Base-by-base conservation (phyloP, 1,139 yeast species). In the Suhomyces bribrorum region DNA sequence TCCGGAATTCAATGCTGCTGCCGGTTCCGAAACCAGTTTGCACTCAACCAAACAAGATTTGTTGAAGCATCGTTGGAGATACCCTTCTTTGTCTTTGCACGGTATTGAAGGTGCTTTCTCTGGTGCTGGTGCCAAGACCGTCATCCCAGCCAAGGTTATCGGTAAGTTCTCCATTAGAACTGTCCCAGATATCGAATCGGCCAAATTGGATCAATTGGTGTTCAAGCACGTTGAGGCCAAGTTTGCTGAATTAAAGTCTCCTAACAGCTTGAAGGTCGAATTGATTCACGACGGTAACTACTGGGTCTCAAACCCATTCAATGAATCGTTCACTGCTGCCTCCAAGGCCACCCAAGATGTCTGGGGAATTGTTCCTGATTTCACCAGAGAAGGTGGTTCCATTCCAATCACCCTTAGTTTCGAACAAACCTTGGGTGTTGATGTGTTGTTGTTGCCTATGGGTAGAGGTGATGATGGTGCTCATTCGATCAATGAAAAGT, bases 381-480 rank as follows among this genome's bases (percentile, higher is more conserved):
- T 87, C 61, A 94, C 98, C 40, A 84, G 98, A 72, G 98, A 92
- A 70, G 97, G 98, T 58, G 98, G 98, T 23, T 89, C 97, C 4
- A 92, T 92, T 57, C 98, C 98, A 52, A 89, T 92, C 60, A 90
- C 98, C 28, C 70, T 92, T 53, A 83, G 95, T 34, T 92, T 92
- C 68, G 96, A 92, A 71, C 75, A 88, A 56, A 81, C 83, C 59
- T 77, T 92, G 57, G 83, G 86, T 54, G 86, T 95, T 28, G 83
- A 83, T 50, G 97, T 90, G 25, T 75, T 92, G 49, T 73, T 92
- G 57, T 77, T 92, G 54, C 98, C 98, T 49, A 86, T 92, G 86
- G 98, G 98, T 51, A 84, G 95, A 67, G 98, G 97, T 54, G 97
- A 92, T 61, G 99, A 94, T 57, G 98, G 98, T 53, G 98, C 99